Evolutionary conservation across 2,329 filamentous ascomycete genomes (phyloP), one percentile per base, ranked within the genome.

Genomic region (Escovopsis sp.): DNA sequence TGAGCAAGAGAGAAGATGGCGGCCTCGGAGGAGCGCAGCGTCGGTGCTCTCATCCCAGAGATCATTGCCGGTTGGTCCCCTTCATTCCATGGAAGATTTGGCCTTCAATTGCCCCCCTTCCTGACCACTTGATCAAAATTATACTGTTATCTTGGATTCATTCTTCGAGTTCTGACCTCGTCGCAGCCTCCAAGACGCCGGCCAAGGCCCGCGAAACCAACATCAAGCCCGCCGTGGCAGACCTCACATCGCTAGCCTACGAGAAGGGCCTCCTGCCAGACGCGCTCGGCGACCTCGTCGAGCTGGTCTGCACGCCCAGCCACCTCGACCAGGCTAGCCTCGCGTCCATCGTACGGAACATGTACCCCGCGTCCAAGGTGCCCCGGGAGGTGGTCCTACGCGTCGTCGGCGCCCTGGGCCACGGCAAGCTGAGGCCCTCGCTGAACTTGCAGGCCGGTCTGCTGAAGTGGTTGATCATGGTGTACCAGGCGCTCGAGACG

Each of bases 291-390:
- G 63, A 67, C 35, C 62, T 92, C 23, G 58, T 90, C 43, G 68
- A 76, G 39, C 62, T 88, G 37, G 56, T 84, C 43, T 77, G 76
- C 15, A 62, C 63, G 16, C 75, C 75, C 32, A 81, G 66, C 45
- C 63, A 77, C 45, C 67, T 93, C 16, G 83, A 90, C 52, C 85
- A 90, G 55, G 75, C 75, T 19, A 85, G 76, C 44, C 65, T 79
- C 19, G 75, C 70, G 12, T 70, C 65, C 19, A 61, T 92, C 33
- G 57, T 85, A 46, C 81, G 76, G 43, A 82, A 79, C 40, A 60
- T 92, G 34, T 92, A 88, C 53, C 84, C 85, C 2, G 66, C 70
- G n/a, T 63, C 66, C 27, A 65, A 65, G 29, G 66, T 92, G n/a
- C 52, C 70, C 11, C 62, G 69, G 25, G 63, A 72, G 37, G 54